Evolutionary conservation across 768 basidiomycete species (phyloP), one percentile per base, ranked within the genome.

Genomic region (Suillus plorans): DNA sequence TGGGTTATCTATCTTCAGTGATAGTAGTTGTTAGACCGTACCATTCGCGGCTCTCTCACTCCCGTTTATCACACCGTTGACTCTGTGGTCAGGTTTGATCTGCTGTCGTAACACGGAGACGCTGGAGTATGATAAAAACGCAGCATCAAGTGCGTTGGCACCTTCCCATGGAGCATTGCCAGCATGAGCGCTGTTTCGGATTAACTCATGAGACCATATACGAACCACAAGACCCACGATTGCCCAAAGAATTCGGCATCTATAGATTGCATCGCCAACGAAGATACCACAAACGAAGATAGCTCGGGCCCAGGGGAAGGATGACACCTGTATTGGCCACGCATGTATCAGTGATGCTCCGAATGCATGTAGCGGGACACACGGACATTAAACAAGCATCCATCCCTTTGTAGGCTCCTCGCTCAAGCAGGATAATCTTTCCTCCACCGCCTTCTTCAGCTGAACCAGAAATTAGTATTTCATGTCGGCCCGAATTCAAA

Each of bases 141-240:
- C 94, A 0, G 95, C 95, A 71, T 96, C 95, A 52, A 94, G 83
- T 14, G 94, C 92, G 71, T 95, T 95, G 49, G 84, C 84, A 28
- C 90, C 94, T 75, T 95, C 91, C 87, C 94, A 95, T 4, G 93
- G 93, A 13, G 90, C 85, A 41, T 82, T 84, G n/a, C 87, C 89
- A 18, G 92, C 92, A 69, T 93, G 92, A 6, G 91, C 90, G 53
- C 89, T 92, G 68, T 36, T 64, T 42, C 60, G 18, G 67, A 63
- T 60, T 45, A 39, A 65, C 65, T 37, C 67, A 52, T 66, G 8
- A 31, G 37, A 37, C 39, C 34, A 62, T 39, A 53, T 49, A 57
- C 37, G 31, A 56, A 13, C 28, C 39, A 58, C 52, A 44, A 31
- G 45, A 78, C 85, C 66, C 69, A 92, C 92, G 86, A 82, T 67